A percentile compares a stretch with the other conserved stretches of the same genome.
These are phyloP conservation scores for Colletotrichum tamarilloi DNA, from an alignment of 2,329 filamentous ascomycete species.

Conservation along the genomic window DNA sequence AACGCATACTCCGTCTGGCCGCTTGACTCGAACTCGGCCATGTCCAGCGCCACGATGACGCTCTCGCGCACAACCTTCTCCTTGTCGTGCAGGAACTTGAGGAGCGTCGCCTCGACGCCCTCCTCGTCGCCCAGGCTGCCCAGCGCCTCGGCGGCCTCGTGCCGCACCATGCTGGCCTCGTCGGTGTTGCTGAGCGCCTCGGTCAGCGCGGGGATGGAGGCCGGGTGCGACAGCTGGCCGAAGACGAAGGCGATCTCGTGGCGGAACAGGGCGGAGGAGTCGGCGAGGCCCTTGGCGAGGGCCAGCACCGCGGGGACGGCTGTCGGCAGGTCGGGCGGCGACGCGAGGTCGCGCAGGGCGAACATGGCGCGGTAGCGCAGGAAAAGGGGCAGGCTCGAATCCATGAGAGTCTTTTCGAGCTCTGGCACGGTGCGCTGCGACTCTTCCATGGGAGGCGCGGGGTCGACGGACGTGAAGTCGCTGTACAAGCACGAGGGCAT, in stretches of 20 bases:
- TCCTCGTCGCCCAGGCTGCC: conserved; percentile 94
- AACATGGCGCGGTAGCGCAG: conserved; percentile 98
- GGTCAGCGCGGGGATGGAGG: conserved; percentile 92
- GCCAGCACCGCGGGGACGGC: conserved; percentile 88
- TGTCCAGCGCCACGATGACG: conserved; percentile 93
- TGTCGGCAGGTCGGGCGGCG: conserved; percentile 89
- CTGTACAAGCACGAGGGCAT: conserved; percentile 59
- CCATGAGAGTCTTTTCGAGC: conserved; percentile 81
- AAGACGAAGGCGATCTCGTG: conserved; percentile 99
- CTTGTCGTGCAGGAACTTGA: conserved; percentile 86
- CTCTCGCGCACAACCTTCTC: conserved; percentile 96
- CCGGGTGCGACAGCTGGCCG: conserved; percentile 93
- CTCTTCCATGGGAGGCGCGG: conserved; percentile 87
- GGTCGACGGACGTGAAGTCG: conserved; percentile 95
- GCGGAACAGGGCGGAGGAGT: conserved; percentile 91
- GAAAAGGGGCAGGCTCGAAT: conserved; percentile 85
- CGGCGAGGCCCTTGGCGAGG: conserved; percentile 85
- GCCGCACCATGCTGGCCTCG: conserved; percentile 95
- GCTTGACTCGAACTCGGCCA: conserved; percentile 96
- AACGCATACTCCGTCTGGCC: conserved; percentile 92
- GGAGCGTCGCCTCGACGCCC: conserved; percentile 88
- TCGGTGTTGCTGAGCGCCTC: conserved; percentile 80
- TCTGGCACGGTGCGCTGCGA: conserved; percentile 76
- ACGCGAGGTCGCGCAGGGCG: conserved; percentile 91
- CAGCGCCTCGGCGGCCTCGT: conserved; percentile 96